Base-by-base conservation (phyloP, 2,329 filamentous ascomycete genomes). In the Aspergillus sojae region DNA sequence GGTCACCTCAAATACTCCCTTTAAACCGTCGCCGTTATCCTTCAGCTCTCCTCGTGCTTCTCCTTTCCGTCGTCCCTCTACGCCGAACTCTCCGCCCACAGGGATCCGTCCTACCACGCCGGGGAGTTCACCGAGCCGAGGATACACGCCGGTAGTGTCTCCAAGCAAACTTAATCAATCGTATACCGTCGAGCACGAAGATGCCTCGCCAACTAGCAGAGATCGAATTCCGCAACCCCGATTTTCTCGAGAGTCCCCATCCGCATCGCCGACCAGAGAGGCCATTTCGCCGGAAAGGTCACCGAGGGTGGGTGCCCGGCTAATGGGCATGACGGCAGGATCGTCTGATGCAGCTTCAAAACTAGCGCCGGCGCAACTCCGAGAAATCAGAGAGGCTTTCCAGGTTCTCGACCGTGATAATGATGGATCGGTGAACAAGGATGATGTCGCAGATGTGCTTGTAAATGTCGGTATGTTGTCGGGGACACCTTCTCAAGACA, bases 381-480 rank as follows among this genome's bases (percentile, higher is more conserved):
- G 94, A 72, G 92, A 92, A 71, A 86, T 99, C 79, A 88, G 95
- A 65, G 94, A 98, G 75, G 93, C 91, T 0, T 99, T 98, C 78
- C 92, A 96, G 77, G 93, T 97, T 63, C 84, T 99, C 54, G 95
- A 98, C 77, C 86, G 92, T 64, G 90, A 95, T 78, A 94, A 93
- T 72, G 93, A 95, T 73, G 94, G 94, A 21, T 83, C 87, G 57
- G 89, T 99, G 65, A 91, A 90, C 68, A 86, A 91, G 63, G 91
- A 94, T 26, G 93, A 96, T 75, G 89, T 99, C 5, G 88, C 88
- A 19, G 92, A 96, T 71, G 96, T 97, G 86, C 85, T 99, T 36
- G 88, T 86, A 63, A 93, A 96, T 73, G 84, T 97, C 56, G 94
- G 91, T 92, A 80, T 54, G 76, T 69, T 45, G 4, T 23, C 11